Conservation (phyloP, 2,329 filamentous ascomycete genomes). For the Ascosphaera pollenicola region DNA sequence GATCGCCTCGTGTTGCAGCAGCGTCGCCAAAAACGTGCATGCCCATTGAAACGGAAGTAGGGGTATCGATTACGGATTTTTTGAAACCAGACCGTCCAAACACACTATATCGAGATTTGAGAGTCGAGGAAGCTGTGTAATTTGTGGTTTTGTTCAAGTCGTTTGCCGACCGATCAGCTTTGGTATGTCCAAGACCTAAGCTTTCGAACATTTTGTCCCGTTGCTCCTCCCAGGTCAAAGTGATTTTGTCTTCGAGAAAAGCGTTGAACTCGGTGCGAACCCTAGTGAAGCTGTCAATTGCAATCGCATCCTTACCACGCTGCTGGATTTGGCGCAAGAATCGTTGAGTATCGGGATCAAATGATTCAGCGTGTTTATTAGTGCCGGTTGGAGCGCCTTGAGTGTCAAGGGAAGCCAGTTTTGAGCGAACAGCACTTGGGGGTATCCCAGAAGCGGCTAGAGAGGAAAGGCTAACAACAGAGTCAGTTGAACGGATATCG, state of each 20-base stretch:
- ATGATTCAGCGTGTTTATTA: conserved; percentile 12
- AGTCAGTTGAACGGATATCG: conserved; percentile 3
- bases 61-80: conserved; percentile 69
- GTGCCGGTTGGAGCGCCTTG: conserved; percentile 28
- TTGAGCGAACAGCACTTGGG: conserved; percentile 62
- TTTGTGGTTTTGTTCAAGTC: conserved; percentile 18
- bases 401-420: conserved; percentile 63
- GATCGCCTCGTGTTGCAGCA: conserved; percentile 33
- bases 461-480: conserved; percentile 50
- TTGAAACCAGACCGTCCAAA: conserved; percentile 51
- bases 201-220: conserved; percentile 87
- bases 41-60: conserved; percentile 39
- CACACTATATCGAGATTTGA: conserved; percentile 27
- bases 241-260: conserved; percentile 85
- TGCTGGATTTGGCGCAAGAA: conserved; percentile 74
- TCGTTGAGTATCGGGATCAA: conserved; percentile 37
- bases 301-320: conserved; percentile 78
- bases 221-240: conserved; percentile 89
- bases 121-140: conserved; percentile 20
- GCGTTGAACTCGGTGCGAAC: conserved; percentile 80
- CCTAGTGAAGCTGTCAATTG: conserved; percentile 71
- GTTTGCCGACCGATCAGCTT: conserved; percentile 14
- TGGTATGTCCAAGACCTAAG: conserved; percentile 54
- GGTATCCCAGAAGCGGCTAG: conserved; percentile 87
- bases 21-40: conserved; percentile 44